These are phyloP conservation scores for Blastobotrys aristatus DNA, from an alignment of 1,139 yeast species.

Conservation along the genomic window DNA sequence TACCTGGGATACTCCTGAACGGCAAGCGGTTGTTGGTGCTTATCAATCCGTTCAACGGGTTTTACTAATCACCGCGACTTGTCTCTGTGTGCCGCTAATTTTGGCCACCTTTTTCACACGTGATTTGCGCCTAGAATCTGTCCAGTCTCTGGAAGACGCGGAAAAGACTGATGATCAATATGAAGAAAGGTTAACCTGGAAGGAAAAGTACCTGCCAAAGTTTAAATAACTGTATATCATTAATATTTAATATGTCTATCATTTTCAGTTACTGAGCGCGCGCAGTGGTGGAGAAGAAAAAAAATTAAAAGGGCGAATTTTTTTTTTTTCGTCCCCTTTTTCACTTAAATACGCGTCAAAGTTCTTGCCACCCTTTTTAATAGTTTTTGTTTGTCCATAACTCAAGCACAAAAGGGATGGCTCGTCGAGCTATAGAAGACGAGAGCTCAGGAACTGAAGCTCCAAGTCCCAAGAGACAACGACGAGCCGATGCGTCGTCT, in stretches of 20 bases:
- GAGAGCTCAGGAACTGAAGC: background rate
- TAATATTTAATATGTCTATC: too few species aligned
- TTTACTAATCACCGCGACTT: slow-evolving; percentile 3
- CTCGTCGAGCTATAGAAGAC: background rate
- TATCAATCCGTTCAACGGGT: slow-evolving; percentile 5
- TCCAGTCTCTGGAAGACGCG: slow-evolving; percentile 1
- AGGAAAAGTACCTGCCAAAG: background rate
- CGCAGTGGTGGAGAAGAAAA: too few species aligned
- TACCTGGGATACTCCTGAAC: slow-evolving; percentile 8
- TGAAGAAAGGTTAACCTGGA: background rate
- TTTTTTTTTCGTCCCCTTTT: background rate
- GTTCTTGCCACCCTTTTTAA: too few species aligned
- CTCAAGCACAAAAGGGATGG: background rate
- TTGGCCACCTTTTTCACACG: background rate
- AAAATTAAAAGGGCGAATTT: too few species aligned
- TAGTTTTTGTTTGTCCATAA: too few species aligned
- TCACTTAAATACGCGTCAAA: background rate
- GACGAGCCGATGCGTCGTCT: too few species aligned
- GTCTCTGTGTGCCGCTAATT: slow-evolving; percentile 5
- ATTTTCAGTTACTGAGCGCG: too few species aligned
- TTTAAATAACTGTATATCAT: too few species aligned
- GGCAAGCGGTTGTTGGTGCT: slow-evolving; percentile 3
- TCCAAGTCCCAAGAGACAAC: background rate
- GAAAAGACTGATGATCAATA: background rate
- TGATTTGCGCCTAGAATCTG: slow-evolving; percentile 6